Evolutionary conservation across 441 rosid genomes (phyloP), one percentile per base, ranked within the genome.

Genomic region (Biscutella laevigata): DNA sequence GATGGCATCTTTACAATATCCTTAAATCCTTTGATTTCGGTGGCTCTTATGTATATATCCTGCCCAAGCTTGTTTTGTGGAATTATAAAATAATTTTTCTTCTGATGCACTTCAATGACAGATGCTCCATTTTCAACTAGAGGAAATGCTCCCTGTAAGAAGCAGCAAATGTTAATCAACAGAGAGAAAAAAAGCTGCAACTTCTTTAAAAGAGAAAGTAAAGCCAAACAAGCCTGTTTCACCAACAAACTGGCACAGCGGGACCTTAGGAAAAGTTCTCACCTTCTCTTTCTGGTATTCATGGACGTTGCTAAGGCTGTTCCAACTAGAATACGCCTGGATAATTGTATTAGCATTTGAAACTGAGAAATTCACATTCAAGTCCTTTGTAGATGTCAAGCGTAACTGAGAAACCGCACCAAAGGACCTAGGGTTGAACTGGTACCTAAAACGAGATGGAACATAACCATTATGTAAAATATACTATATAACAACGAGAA

Each of bases 301-400:
- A 43, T 77, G 82, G 61, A 64, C 78, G 55, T 71, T 67, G 74
- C 74, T 74, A 69, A 89, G 85, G 69, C 75, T 84, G 68, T 74
- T 81, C 99, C 97, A 94, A 80, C 99, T 94, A 38, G 96, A 82
- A 73, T 84, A 94, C 46, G 97, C 97, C 83, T 94, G 96, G 71
- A 89, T 76, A 42, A 89, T 74, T 90, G 92, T 84, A 72, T 94
- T 94, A 62, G 76, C 74, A 75, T 80, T 94, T 40, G 94, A 79
- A 56, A 84, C 87, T 20, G 97, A 83, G 68, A 86, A 63, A 61
- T 94, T 94, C 60, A 94, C 65, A 77, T 89, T 94, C 54, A 94
- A 75, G 68, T 88, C 90, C 79, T 77, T 69, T 1, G 84, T 76
- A 30, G 86, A 71, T 59, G 87, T 77, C 62, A 94, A 64, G 53